Evolutionary conservation across 768 basidiomycete genomes (phyloP), one percentile per base, ranked within the genome.

Genomic region (Macrocybe gigantea): DNA sequence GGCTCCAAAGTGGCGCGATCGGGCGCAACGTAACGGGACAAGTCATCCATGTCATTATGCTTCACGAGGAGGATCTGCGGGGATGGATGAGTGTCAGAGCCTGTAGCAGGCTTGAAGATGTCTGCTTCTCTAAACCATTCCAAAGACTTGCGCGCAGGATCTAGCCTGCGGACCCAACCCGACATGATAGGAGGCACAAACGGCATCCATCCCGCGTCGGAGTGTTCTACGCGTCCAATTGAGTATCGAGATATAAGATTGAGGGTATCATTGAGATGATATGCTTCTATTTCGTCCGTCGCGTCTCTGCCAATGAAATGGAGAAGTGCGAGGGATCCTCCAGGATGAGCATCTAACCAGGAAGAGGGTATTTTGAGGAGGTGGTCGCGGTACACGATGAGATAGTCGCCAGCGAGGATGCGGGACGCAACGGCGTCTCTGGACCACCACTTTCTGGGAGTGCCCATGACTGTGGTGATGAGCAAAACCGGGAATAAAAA

Each of bases 241-340:
- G 79, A 75, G 60, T 83, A 95, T 9, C 71, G 72, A 13, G 71
- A 63, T 53, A 93, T 74, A 48, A 77, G 70, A 7, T 68, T 64
- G 45, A 82, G 69, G 42, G 75, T 80, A 40, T 75, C 64, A 34
- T 79, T 74, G 6, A 73, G 72, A 62, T 99, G 96, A 68, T 88
- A 97, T 14, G 93, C 95, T 52, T 90, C 80, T 33, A 98, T 88
- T 64, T 99, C 96, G 69, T 95, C 88, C 0, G 90, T 80, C 0
- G 95, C 94, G 61, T 99, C 94, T 47, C 95, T 78, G 3, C 95
- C 96, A 37, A 97, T 83, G 58, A 93, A 97, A 67, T 99, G 96
- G 22, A 95, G 81, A 49, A 99, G 80, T 10, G 93, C 78, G 42
- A 97, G 83, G 4, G 79, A 64, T 35, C 95, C 93, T 38, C 96